A percentile compares a stretch with the other conserved stretches of the same genome.
Conservation (phyloP, 345 rosid species). For the Cardamine resedifolia region DNA sequence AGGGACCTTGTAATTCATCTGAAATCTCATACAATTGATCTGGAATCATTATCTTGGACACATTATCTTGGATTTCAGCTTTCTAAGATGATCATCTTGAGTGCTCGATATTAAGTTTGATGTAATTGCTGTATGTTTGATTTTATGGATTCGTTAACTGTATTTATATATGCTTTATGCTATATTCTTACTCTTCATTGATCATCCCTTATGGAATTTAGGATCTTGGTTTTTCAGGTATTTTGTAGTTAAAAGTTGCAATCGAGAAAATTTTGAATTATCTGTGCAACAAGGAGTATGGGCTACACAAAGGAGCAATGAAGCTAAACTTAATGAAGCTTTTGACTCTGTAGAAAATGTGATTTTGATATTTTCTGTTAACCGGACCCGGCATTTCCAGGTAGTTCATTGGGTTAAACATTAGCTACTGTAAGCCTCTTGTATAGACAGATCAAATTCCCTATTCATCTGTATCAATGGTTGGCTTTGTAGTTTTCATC, state of each 20-base stretch:
- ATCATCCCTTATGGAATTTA: constrained; percentile 21
- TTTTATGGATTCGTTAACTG: constrained; percentile 16
- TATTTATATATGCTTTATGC: not conserved
- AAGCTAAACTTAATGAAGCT: constrained; percentile 95
- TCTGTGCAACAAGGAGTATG: constrained; percentile 99
- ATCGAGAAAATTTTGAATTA: constrained; percentile 92
- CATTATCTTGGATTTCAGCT: not conserved
- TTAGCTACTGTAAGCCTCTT: not conserved
- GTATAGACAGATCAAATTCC: not conserved
- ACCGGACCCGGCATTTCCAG: constrained; percentile 97
- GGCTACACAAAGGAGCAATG: constrained; percentile 99
- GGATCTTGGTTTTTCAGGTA: constrained; percentile 57
- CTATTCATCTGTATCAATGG: constrained; percentile 14
- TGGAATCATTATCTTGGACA: not conserved
- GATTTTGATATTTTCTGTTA: constrained; percentile 91
- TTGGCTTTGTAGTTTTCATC: constrained; percentile 5
- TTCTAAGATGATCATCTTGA: constrained; percentile 4
- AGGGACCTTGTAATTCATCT: constrained; percentile 13
- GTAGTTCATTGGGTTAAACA: constrained; percentile 43
- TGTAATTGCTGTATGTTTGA: constrained; percentile 15
- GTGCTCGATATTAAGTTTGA: not conserved
- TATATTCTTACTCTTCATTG: constrained; percentile 1
- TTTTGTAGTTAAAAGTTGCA: constrained; percentile 96
- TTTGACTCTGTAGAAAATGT: constrained; percentile 90
- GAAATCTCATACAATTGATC: not conserved